A percentile compares a stretch with the other conserved stretches of the same genome.
Evolutionary conservation across 768 basidiomycete species (phyloP).

Genomic region (Tubosaeta sp.): DNA sequence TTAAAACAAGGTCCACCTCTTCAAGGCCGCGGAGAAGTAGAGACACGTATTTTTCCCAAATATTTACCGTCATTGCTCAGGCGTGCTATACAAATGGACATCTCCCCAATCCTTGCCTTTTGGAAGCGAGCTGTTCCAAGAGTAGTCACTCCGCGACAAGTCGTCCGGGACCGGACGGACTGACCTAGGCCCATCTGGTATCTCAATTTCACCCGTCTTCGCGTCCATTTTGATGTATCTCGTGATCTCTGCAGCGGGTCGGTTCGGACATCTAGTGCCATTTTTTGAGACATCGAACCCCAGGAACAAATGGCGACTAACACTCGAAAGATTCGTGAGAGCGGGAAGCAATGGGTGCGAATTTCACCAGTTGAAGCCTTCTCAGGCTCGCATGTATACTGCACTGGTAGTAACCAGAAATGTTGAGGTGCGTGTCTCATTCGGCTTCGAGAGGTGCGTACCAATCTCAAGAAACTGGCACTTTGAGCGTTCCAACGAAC

Average conservation of each 20-base stretch:
- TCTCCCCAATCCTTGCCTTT: slow-evolving; percentile 34
- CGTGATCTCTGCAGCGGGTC: slow-evolving; percentile 70
- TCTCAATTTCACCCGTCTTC: slow-evolving; percentile 45
- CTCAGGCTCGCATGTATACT: slow-evolving; percentile 57
- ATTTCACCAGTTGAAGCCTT: slow-evolving; percentile 18
- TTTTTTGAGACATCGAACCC: slow-evolving; percentile 3
- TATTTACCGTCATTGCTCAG: slow-evolving; percentile 9
- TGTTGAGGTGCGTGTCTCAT: slow-evolving; percentile 3
- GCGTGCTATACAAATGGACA: slow-evolving; percentile 21
- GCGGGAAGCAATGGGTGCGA: slow-evolving; percentile 59
- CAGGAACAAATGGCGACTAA: slow-evolving; percentile 32
- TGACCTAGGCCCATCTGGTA: slow-evolving; percentile 43
- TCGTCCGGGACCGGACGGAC: slow-evolving; percentile 18
- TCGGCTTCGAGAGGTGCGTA: slow-evolving; percentile 6
- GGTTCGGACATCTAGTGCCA: slow-evolving; percentile 53
- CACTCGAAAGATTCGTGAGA: slow-evolving; percentile 74
- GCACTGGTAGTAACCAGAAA: slow-evolving; percentile 33
- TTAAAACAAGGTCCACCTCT: slow-evolving; percentile 7
- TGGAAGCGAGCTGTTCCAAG: slow-evolving; percentile 27
- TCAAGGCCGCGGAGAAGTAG: slow-evolving; percentile 22
- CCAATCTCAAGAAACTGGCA: slow-evolving; percentile 66
- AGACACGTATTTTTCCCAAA: slow-evolving; percentile 6
- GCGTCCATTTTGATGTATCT: slow-evolving; percentile 46
- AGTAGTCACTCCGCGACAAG: slow-evolving; percentile 5
- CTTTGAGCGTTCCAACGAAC: slow-evolving; percentile 13